Evolutionary conservation across 768 basidiomycete genomes (phyloP), one percentile per base, ranked within the genome.

Genomic region (Kockovaella imperatae): DNA sequence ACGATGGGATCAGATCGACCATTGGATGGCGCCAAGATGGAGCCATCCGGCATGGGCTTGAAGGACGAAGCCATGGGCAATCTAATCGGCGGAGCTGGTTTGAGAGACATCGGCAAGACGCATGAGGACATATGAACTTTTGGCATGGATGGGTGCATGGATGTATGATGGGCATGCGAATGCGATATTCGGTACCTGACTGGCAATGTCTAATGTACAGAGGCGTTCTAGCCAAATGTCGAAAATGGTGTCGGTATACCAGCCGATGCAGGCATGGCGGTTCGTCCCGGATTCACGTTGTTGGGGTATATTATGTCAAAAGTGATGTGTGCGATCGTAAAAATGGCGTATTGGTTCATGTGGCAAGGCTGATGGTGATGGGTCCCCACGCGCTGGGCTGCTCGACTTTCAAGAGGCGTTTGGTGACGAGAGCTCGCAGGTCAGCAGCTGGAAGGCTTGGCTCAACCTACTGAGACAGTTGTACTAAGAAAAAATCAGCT

Each of bases 361-460:
- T 31, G 3, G 52, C 41, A 38, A 60, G 52, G 13, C 44, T 34
- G 18, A 60, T 35, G 5, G 18, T 45, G 50, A 60, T 49, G 17
- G 32, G 4, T 5, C 44, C 59, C 55, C 55, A 60, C 4, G 55
- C 21, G 10, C 30, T 28, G 6, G 50, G 52, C 36, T 66, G 64
- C 5, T 46, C 40, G 35, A 67, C 49, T 3, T 46, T 25, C 10
- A 67, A 34, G 39, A 67, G 54, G n/a, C 51, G 49, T 35, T 60
- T 67, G 8, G 65, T 67, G 8, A 57, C 57, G 24, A 67, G 59
- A 7, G 62, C 63, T 65, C 35, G 21, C 42, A 42, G 17, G 36
- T 20, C 25, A 36, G 34, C 10, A 31, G 18, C n/a, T 29, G 25
- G 17, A 26, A 44, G n/a, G n/a, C 2, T n/a, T 28, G 23, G 40